phyloP scores from a whole-genome alignment of 441 rosid genomes.

The Arabidopsis lyrata region DNA sequence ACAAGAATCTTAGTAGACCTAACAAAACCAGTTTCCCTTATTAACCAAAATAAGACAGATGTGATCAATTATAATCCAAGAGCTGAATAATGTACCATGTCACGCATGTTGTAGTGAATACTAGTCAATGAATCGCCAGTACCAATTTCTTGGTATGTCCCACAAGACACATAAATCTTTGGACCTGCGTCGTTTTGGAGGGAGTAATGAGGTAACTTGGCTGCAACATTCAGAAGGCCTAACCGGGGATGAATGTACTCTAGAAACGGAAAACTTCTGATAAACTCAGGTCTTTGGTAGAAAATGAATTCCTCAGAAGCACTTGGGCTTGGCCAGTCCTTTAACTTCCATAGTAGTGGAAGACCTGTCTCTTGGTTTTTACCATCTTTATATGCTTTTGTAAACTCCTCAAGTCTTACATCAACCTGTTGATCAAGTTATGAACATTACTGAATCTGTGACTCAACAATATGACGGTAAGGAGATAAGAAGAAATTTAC shows the following conservation, averaged over 20 bases:
- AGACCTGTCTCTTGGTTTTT: conserved; percentile 56
- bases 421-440: conserved; percentile 65
- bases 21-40: background rate
- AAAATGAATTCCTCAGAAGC: conserved; percentile 90
- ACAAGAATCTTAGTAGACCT: background rate
- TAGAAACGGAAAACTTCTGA: conserved; percentile 86
- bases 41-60: conserved; percentile 16
- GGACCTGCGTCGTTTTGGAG: conserved; percentile 96
- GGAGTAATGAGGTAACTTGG: conserved; percentile 94
- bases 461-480: conserved; percentile 31
- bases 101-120: conserved; percentile 85
- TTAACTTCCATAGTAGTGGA: conserved; percentile 71
- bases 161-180: conserved; percentile 82
- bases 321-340: conserved; percentile 96
- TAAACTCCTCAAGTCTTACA: conserved; percentile 73
- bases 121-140: conserved; percentile 66
- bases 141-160: conserved; percentile 65
- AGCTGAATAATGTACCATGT: conserved; percentile 68
- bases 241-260: conserved; percentile 90
- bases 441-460: conserved; percentile 35
- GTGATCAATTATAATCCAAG: conserved; percentile 10
- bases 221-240: conserved; percentile 97
- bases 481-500: conserved; percentile 47
- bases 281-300: conserved; percentile 87
- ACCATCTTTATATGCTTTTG: conserved; percentile 76